These are phyloP conservation scores for Claviceps lovelessii DNA, from an alignment of 2,329 filamentous ascomycete species.

Conservation along the genomic window DNA sequence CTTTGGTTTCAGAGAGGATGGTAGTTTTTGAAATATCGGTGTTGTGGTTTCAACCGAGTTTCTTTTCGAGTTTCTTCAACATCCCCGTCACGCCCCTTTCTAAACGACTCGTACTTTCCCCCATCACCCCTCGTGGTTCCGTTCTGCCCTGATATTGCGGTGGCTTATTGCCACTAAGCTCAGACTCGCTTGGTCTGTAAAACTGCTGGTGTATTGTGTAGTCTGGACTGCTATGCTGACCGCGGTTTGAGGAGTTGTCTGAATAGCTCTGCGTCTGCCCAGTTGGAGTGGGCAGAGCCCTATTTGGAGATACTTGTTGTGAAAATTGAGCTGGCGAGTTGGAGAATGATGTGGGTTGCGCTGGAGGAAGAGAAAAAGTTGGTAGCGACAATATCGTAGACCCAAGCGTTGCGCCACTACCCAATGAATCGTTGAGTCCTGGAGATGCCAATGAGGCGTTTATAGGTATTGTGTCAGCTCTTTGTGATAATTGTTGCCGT, in stretches of 20 bases:
- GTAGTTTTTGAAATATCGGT: background rate
- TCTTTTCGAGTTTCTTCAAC: conserved; percentile 69
- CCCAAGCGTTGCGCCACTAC: conserved; percentile 18
- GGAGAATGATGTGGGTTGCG: conserved; percentile 8
- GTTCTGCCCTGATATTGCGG: conserved; percentile 29
- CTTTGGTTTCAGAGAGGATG: background rate
- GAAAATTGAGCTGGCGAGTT: conserved; percentile 10
- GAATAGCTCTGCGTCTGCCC: conserved; percentile 44
- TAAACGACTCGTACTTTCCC: conserved; percentile 49
- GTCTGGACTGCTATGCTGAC: conserved; percentile 19
- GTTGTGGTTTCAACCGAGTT: conserved; percentile 33
- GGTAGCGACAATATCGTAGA: conserved; percentile 30
- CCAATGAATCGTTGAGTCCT: conserved; percentile 23
- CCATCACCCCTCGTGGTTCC: conserved; percentile 39
- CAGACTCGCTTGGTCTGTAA: conserved; percentile 53
- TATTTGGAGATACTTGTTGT: conserved; percentile 21
- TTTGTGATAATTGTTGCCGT: conserved; percentile 31
- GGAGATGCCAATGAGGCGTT: conserved; percentile 17
- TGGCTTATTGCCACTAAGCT: conserved; percentile 22
- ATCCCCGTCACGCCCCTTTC: conserved; percentile 59
- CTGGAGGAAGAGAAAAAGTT: conserved; percentile 17
- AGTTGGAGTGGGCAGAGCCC: conserved; percentile 28
- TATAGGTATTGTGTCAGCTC: conserved; percentile 36
- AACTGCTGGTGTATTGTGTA: conserved; percentile 54
- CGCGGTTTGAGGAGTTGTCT: conserved; percentile 20